Conservation (phyloP, 129 eudicot species). For the Deinandra increscens region DNA sequence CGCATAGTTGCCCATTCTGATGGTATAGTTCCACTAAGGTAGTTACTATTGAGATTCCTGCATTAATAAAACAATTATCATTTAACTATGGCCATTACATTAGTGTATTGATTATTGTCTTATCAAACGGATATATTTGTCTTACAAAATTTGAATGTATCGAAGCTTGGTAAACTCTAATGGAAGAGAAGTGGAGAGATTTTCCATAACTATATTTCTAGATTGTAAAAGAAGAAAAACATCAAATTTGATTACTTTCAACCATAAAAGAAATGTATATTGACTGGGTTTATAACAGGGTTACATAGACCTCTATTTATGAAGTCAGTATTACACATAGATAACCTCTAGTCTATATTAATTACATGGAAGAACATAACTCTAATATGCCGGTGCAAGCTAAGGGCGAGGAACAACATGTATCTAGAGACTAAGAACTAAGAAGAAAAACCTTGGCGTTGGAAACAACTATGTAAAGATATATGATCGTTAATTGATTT, state of each 20-base stretch:
- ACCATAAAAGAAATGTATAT: too few species aligned
- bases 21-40: slow-evolving; percentile 58
- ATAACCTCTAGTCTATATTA: too few species aligned
- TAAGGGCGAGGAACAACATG: too few species aligned
- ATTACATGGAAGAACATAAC: too few species aligned
- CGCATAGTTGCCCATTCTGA: slow-evolving; percentile 55
- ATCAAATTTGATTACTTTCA: background rate
- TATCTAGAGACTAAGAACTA: too few species aligned
- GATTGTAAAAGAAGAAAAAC: slow-evolving; percentile 15
- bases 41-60: slow-evolving; percentile 80
- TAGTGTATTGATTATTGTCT: background rate
- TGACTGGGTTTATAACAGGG: too few species aligned
- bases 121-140: background rate
- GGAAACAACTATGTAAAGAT: too few species aligned
- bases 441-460: too few species aligned
- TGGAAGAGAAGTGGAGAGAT: slow-evolving; percentile 57
- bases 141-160: slow-evolving; percentile 62
- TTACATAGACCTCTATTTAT: too few species aligned
- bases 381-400: too few species aligned
- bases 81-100: background rate
- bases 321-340: too few species aligned
- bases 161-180: slow-evolving; percentile 61
- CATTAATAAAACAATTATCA: slow-evolving; percentile 8
- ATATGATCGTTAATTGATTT: too few species aligned
- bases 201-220: slow-evolving; percentile 60